phyloP scores from a whole-genome alignment of 2,329 filamentous ascomycete species.

The Stachybotrys chartarum region DNA sequence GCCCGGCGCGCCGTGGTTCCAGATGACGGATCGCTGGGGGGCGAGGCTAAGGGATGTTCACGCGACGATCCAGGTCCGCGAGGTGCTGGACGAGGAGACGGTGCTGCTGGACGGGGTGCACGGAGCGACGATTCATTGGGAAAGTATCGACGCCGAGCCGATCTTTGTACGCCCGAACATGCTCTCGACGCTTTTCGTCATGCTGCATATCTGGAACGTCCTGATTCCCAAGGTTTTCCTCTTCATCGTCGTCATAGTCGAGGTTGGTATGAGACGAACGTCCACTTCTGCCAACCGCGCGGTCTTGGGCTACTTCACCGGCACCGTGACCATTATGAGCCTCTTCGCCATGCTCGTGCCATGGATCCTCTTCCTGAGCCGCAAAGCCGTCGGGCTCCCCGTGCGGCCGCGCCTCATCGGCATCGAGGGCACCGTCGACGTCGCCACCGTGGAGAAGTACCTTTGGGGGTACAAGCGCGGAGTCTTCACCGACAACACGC shows the following conservation, averaged over 20 bases:
- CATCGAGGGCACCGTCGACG: conserved; percentile 6
- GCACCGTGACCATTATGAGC: background rate
- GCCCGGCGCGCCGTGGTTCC: conserved; percentile 26
- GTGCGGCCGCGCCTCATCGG: conserved; percentile 6
- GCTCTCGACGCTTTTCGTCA: background rate
- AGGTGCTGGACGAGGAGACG: conserved; percentile 31
- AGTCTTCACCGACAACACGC: background rate
- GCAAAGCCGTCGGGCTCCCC: no score
- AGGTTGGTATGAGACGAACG: background rate
- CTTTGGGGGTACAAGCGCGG: conserved; percentile 7
- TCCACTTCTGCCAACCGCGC: background rate
- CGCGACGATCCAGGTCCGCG: conserved; percentile 30
- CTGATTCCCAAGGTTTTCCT: background rate
- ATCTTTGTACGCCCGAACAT: background rate
- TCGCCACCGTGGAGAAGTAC: conserved; percentile 5
- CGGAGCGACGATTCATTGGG: conserved; percentile 35
- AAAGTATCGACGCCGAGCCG: conserved; percentile 9
- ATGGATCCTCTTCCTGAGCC: background rate
- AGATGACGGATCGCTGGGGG: conserved; percentile 31
- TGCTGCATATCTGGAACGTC: background rate
- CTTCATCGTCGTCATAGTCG: background rate
- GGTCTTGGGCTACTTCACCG: background rate
- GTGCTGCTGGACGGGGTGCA: conserved; percentile 25
- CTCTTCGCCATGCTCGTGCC: background rate
- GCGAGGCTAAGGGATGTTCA: conserved; percentile 37